Percentiles rank a stretch among this genome's conserved stretches.
Conservation (phyloP, 352 stramenopile species). For the Globisporangium parvum region DNA sequence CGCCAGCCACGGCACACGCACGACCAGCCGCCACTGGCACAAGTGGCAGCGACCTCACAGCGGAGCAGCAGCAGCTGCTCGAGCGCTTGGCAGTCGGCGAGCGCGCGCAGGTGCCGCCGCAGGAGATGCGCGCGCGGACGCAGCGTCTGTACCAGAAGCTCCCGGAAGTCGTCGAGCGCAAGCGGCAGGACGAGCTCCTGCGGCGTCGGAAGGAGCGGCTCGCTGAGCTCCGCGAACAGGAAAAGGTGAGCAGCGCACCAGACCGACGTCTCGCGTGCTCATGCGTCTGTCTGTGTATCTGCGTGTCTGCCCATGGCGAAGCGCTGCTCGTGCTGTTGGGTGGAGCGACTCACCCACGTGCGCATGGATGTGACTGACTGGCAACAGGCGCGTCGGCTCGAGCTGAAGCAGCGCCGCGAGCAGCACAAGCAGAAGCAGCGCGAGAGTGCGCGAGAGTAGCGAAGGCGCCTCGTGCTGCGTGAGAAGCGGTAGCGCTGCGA, state of each 20-base stretch:
- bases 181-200: slow-evolving; percentile 69
- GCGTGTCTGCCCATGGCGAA: not conserved
- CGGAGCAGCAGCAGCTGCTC: slow-evolving; percentile 28
- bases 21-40: not conserved
- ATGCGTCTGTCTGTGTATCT: slow-evolving; percentile 4
- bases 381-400: slow-evolving; percentile 36
- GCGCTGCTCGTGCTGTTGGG: no score
- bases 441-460: not conserved
- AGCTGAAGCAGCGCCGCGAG: slow-evolving; percentile 46
- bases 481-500: not conserved
- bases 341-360: not conserved
- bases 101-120: slow-evolving; percentile 45
- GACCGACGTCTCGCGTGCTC: not conserved
- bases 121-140: slow-evolving; percentile 68
- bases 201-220: slow-evolving; percentile 55
- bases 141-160: slow-evolving; percentile 59
- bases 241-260: slow-evolving; percentile 41
- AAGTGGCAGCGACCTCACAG: not conserved
- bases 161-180: slow-evolving; percentile 65
- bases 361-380: not conserved
- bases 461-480: not conserved
- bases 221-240: slow-evolving; percentile 56
- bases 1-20: slow-evolving; percentile 7
- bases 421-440: slow-evolving; percentile 15
- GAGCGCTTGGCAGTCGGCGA: slow-evolving; percentile 40